Percentiles rank a stretch among this genome's conserved stretches.
phyloP scores from a whole-genome alignment of 164 flowering plant genomes.

The Nymphaea colorata region DNA sequence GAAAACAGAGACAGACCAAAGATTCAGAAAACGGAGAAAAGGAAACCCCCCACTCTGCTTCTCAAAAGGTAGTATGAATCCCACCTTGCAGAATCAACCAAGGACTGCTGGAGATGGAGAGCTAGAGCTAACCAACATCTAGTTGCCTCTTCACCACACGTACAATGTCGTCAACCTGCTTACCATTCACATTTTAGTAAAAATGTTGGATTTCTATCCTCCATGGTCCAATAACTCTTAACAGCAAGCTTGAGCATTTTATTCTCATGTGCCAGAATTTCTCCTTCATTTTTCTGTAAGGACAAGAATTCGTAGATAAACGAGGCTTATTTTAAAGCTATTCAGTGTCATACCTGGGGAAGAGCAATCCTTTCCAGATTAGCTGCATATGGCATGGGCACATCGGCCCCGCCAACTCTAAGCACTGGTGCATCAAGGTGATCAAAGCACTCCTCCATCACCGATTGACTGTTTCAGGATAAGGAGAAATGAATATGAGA shows the following conservation, averaged over 20 bases:
- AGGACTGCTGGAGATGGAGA: too few species aligned
- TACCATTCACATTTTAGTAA: neutral
- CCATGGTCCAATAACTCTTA: too few species aligned
- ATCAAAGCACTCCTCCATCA: conserved; percentile 83
- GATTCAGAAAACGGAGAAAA: too few species aligned
- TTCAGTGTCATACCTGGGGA: conserved; percentile 55
- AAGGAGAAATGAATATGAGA: neutral
- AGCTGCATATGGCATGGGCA: conserved; percentile 97
- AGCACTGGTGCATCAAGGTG: conserved; percentile 94
- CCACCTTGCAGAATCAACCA: too few species aligned
- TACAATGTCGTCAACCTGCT: conserved; percentile 68
- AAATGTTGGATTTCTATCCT: too few species aligned
- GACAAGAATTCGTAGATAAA: neutral
- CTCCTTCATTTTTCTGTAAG: too few species aligned
- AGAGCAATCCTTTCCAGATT: conserved; percentile 84
- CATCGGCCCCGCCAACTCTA: conserved; percentile 83
- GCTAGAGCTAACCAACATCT: conserved; percentile 16
- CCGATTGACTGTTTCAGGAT: conserved; percentile 46
- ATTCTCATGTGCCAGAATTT: too few species aligned
- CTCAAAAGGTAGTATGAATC: too few species aligned
- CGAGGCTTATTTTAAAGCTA: neutral
- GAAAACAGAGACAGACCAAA: too few species aligned
- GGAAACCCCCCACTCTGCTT: too few species aligned
- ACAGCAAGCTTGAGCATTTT: too few species aligned
- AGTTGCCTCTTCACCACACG: conserved; percentile 69